Evolutionary conservation across 2,329 filamentous ascomycete genomes (phyloP), one percentile per base, ranked within the genome.

Genomic region (Diaporthe sp.): DNA sequence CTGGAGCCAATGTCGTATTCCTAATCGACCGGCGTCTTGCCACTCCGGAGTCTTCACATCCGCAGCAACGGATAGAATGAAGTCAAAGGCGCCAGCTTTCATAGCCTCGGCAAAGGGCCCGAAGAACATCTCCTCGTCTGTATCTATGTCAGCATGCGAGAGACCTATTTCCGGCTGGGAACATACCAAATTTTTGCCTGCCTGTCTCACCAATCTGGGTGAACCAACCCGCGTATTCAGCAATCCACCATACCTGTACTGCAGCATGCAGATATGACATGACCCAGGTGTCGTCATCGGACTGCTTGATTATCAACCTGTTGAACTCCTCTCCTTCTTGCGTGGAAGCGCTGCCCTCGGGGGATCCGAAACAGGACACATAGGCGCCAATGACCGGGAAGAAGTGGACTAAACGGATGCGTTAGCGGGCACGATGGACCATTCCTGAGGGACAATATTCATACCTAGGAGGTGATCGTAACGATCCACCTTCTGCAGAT

Each of bases 211-310:
- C 89, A 79, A 93, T 90, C 78, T 97, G 95, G 74, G 94, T 88
- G 81, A 96, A 98, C 87, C 95, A 94, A 3, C 95, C 95, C 78
- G 94, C 97, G 84, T 98, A 98, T 80, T 98, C 95, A 42, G 95
- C 93, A 61, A 98, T 89, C 97, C 97, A 99, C 89, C 94, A 95
- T 6, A 93, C 91, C 72, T 91, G 89, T 17, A 96, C 89, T 4
- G 95, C 93, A 60, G 96, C 94, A 79, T 96, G 93, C 17, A 98
- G 89, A 78, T 92, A 93, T 22, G 92, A 87, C 52, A 97, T 82
- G 30, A 89, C 87, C 94, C 95, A 98, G 22, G 88, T 85, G 55
- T 92, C 87, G 75, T 92, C 90, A 67, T 95, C 93, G 60, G 90
- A 86, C 25, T 90, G 89, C 50, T 90, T 88, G 77, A 93, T 91